Evolutionary conservation across 495 filamentous ascomycete species (phyloP), one percentile per base, ranked within the genome.

Genomic region (Glonium stellatum): DNA sequence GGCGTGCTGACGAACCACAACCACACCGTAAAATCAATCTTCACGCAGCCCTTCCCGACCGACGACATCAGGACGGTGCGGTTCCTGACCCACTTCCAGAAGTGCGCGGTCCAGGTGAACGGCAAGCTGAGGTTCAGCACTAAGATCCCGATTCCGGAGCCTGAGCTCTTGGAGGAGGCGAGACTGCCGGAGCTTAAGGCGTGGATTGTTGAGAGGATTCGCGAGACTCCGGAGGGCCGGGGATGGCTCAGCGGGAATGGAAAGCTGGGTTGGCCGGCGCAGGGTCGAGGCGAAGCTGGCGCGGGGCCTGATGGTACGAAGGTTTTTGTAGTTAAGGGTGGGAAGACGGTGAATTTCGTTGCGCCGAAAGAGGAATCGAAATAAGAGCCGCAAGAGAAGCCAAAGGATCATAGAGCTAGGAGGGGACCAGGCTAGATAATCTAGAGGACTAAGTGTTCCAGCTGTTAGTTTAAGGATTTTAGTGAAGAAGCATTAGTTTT

Each of bases 41-140:
- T 67, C 62, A 22, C 51, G 22, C 56, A 53, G 55, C 34, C 55
- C 3, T 61, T 62, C 44, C 56, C 50, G 59, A 31, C 10, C 27
- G 54, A 53, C 3, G 63, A 68, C 2, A 48, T 61, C 11, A 59
- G 58, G 12, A 61, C 37, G 11, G 34, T 23, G 27, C 47, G 23
- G 46, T 65, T 50, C 39, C 61, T 15, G 54, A 51, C 27, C 21
- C 46, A 34, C 21, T 73, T 73, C 1, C 76, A 77, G 44, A 71
- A 70, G 0, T 85, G 85, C 58, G 85, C 83, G 15, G 83, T 95
- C 18, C 84, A 88, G 63, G 77, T 95, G 21, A 88, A 93, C 65
- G 90, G 90, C 6, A 90, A 85, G 70, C 61, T 87, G 62, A 80
- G 80, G 51, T 85, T 86, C 60, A 81, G 78, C 11, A 76, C 85